Evolutionary conservation across 75 land plant genomes (phyloP), one percentile per base, ranked within the genome.

Genomic region (Picea sitchensis): DNA sequence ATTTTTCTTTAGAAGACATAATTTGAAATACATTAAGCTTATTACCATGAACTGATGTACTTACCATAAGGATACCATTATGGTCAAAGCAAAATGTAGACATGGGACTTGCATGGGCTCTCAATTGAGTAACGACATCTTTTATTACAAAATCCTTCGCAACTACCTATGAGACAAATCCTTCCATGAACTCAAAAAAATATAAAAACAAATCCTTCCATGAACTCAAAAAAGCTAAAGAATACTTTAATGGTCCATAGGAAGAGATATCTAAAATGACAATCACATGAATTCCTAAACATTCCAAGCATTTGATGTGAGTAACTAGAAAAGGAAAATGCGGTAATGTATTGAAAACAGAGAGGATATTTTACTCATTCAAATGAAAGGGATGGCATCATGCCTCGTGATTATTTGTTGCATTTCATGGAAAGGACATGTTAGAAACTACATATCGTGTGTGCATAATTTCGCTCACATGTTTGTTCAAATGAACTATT

Each of bases 51-150:
- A 96, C 81, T 6, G 99, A 96, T 7, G 99, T 93, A 57, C 95
- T 96, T 23, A 96, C 97, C 77, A 96, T 77, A 67, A 96, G 95
- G 36, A 96, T 96, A 18, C 97, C 99, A 81, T 93, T 94, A 14
- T 95, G 97, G 81, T 96, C 97, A 79, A 96, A 96, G 68, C 95
- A 87, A 3, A 96, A 79, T 31, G 95, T 93, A 65, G 99, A 96
- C 30, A 96, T 82, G 23, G 99, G 93, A 80, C 95, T 94, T 32
- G 88, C 73, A 73, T 96, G 99, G 51, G 99, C 96, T 69, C 87
- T 86, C 59, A 96, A 94, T 34, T 96, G 99, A 1, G 96, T 82
- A 56, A 96, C 86, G 38, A 94, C 80, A 0, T 74, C 88, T 62
- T 86, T 91, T 68, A 87, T 85, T n/a, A 92, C 89, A 77, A 92